phyloP scores from a whole-genome alignment of 164 flowering plant genomes.

The Warburgia ugandensis region DNA sequence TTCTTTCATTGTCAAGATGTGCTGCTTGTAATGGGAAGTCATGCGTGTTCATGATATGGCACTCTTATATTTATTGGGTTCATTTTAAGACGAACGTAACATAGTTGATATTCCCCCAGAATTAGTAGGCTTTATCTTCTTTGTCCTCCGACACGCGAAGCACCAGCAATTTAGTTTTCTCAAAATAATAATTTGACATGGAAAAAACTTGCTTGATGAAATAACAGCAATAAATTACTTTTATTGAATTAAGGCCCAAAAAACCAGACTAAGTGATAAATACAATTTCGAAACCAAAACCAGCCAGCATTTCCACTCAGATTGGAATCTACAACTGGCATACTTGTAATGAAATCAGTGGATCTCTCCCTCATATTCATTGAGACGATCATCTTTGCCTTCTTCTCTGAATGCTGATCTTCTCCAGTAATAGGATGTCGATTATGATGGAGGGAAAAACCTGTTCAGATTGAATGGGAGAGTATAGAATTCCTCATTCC shows the following conservation, averaged over 20 bases:
- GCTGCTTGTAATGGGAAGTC: too few species aligned
- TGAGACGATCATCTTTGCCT: neutral
- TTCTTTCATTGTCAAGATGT: too few species aligned
- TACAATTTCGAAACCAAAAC: neutral
- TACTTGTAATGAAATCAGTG: too few species aligned
- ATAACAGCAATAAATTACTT: neutral
- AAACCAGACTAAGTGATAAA: neutral
- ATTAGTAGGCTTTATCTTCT: too few species aligned
- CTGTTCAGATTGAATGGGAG: conserved; percentile 94
- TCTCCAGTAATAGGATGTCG: neutral
- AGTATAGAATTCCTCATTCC: conserved; percentile 97
- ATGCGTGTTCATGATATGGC: too few species aligned
- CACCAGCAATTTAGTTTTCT: too few species aligned
- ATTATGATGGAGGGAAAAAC: conserved; percentile 78
- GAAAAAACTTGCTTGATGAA: neutral
- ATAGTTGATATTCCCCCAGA: too few species aligned
- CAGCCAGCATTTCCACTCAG: conserved; percentile 6
- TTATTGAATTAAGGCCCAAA: conserved; percentile 4
- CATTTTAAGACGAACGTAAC: too few species aligned
- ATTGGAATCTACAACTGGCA: conserved; percentile 4
- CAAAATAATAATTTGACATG: too few species aligned
- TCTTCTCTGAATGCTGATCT: neutral
- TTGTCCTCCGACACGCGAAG: too few species aligned
- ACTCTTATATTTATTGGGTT: too few species aligned
- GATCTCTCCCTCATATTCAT: neutral